Evolutionary conservation across 306 rosid genomes (phyloP), one percentile per base, ranked within the genome.

Genomic region (Rubus parviflorus): DNA sequence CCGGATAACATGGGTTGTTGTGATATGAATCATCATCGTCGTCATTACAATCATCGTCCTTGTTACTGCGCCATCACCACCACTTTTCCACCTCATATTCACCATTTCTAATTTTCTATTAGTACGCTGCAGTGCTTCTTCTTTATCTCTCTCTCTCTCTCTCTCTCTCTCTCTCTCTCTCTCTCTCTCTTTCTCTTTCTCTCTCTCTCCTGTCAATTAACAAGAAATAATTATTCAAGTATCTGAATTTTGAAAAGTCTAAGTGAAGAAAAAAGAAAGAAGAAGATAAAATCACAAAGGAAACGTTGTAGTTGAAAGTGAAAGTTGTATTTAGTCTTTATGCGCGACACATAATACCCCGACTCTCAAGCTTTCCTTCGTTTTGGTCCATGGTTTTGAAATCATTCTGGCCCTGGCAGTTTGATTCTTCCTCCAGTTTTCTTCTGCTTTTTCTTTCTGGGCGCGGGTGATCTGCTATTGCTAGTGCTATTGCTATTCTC

Each of bases 61-160:
- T 13, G 37, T 13, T 52, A 22, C n/a, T 14, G 77, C 40, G 63
- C n/a, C 77, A 60, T 22, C 45, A 43, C 57, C 60, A 4, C 25
- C 75, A 60, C 47, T 66, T 5, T 43, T 63, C 77, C 66, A 22
- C 37, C 66, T 61, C 81, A 77, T 72, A 14, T 58, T 71, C 56
- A 22, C 66, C 65, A 23, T 75, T 51, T 17, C 70, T 71, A 23
- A 75, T 67, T 9, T 41, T 37, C 43, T 25, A 0, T 4, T 4
- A 30, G 7, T 14, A 42, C 8, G 68, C 38, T 23, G 40, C 68
- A 63, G 20, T 15, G 19, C 75, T 48, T 45, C 17, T 51, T 35
- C 53, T 65, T 45, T 57, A 14, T 23, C 13, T 41, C 30, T 54
- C n/a, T n/a, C n/a, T n/a, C n/a, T n/a, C n/a, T n/a, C n/a, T n/a